Evolutionary conservation across 768 basidiomycete genomes (phyloP), one percentile per base, ranked within the genome.

Genomic region (Podaxis mareebaensis): DNA sequence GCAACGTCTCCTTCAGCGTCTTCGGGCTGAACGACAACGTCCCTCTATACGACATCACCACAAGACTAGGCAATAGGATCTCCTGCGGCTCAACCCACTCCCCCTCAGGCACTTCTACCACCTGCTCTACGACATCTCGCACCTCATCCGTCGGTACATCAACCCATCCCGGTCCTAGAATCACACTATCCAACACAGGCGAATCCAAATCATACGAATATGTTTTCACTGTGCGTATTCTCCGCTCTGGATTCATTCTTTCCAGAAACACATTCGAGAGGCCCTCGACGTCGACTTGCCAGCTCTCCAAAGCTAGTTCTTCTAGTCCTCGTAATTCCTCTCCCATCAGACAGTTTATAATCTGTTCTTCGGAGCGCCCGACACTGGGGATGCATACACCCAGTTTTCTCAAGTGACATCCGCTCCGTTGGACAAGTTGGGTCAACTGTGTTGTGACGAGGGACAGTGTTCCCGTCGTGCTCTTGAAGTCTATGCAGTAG

Each of bases 191-290:
- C 13, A 51, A 24, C 10, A 8, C 22, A 11, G 49, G 26, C 4
- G 51, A 12, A 4, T 54, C 54, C 20, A 63, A 28, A 15, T 20
- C 22, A 49, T 63, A 63, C 12, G 61, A 63, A 63, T 56, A 63
- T 7, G 36, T 36, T 44, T 40, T 63, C 28, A 63, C 55, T 17
- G 17, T 26, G n/a, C 61, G 55, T 22, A 63, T 30, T 44, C 61
- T 56, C 36, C 61, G 49, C 48, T 63, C 54, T 53, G 61, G 61
- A 51, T 63, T 63, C 61, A 63, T 63, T 46, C 36, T 56, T 7
- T 38, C 22, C 55, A 63, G 51, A 57, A 63, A 63, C 54, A 7
- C 13, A 52, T 63, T 48, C 54, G 61, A 63, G 26, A 63, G 24
- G 15, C 61, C 61, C 40, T 56, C 61, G 4, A 63, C 61, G 33